Evolutionary conservation across 306 rosid species (phyloP).

Genomic region (Trifolium repens): DNA sequence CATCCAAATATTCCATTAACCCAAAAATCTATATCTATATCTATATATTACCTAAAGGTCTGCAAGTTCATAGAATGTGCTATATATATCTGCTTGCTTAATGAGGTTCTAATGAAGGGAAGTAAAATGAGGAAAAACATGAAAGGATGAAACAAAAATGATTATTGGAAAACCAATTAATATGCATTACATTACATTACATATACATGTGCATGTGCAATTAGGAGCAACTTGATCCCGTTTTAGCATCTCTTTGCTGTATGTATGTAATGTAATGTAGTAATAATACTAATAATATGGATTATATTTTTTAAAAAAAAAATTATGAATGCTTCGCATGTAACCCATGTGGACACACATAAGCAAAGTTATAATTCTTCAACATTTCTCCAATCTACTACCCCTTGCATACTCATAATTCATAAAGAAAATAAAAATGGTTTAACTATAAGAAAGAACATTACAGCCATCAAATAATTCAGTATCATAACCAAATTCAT

Average conservation of each 20-base stretch:
- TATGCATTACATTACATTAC: constrained; percentile 22
- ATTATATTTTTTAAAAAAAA: constrained; percentile 24
- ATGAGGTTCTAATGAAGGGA: neutral
- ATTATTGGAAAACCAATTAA: neutral
- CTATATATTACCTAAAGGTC: too few relatives aligned
- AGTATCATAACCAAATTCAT: constrained; percentile 22
- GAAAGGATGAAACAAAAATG: neutral
- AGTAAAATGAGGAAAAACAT: neutral
- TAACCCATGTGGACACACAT: constrained; percentile 62
- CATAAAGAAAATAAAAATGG: constrained; percentile 1
- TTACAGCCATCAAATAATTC: constrained; percentile 38
- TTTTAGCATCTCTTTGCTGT: constrained; percentile 43
- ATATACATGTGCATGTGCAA: constrained; percentile 73
- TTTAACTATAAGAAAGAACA: constrained; percentile 8
- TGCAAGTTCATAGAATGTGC: too few relatives aligned
- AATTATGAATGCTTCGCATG: constrained; percentile 52
- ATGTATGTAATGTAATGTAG: neutral
- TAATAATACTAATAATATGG: constrained; percentile 36
- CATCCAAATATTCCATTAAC: too few relatives aligned
- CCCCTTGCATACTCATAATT: constrained; percentile 42
- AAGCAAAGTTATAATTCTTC: constrained; percentile 46
- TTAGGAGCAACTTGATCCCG: constrained; percentile 45
- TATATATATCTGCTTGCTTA: too few relatives aligned
- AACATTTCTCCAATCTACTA: constrained; percentile 30
- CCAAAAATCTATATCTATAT: too few relatives aligned